These are phyloP conservation scores for Astrocystis sublimbata DNA, from an alignment of 495 filamentous ascomycete species.

Conservation along the genomic window DNA sequence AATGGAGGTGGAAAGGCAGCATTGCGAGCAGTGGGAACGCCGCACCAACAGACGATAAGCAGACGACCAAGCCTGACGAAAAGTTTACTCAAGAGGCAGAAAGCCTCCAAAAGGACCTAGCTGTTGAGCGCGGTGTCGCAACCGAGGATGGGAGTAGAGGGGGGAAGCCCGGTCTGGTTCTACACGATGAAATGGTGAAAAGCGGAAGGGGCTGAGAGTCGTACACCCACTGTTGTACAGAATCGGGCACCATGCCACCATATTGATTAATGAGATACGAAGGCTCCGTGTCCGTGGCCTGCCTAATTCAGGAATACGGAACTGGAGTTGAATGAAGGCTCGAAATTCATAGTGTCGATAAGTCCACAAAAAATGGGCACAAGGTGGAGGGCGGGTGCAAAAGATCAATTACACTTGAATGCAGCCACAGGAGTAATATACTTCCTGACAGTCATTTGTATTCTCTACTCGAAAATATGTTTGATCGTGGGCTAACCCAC, in stretches of 20 bases:
- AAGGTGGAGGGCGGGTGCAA: no score
- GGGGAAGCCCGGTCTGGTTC: constrained; percentile 54
- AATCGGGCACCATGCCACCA: no score
- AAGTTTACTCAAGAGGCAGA: background rate
- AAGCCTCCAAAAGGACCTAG: background rate
- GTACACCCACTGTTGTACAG: background rate
- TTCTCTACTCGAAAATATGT: constrained; percentile 22
- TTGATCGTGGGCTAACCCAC: no score
- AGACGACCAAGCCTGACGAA: constrained; percentile 20
- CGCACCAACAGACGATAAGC: constrained; percentile 34
- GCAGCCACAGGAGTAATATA: background rate
- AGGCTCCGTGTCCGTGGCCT: no score
- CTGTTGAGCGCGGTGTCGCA: constrained; percentile 30
- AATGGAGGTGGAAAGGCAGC: constrained; percentile 67
- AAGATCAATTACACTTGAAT: background rate
- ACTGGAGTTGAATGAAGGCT: no score
- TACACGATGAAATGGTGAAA: constrained; percentile 54
- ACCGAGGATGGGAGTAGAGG: constrained; percentile 70
- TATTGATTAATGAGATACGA: no score
- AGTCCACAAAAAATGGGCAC: no score
- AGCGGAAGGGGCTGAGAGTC: background rate
- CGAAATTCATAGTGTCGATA: no score
- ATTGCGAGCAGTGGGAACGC: constrained; percentile 20
- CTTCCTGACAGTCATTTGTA: constrained; percentile 2
- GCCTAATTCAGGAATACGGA: no score